A percentile compares a stretch with the other conserved stretches of the same genome.
phyloP scores from a whole-genome alignment of 768 basidiomycete species.

The Exsudoporus frostii region DNA sequence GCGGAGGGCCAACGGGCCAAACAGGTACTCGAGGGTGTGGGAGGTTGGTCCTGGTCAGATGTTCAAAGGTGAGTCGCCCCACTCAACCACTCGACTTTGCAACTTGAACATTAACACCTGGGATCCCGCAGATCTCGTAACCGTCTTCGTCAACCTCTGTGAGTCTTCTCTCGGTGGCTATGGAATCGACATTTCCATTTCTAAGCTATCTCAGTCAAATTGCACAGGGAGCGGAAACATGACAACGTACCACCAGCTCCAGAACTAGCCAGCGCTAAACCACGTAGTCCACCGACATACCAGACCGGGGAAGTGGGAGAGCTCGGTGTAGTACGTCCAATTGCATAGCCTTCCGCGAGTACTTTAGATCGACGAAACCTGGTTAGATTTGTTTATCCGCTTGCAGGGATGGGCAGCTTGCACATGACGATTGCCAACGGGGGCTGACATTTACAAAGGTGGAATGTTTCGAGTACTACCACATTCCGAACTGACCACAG shows the following conservation, averaged over 20 bases:
- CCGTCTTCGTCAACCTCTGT: constrained; percentile 6
- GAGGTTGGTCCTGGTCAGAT: constrained; percentile 6
- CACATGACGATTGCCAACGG: constrained; percentile 20
- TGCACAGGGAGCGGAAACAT: neutral
- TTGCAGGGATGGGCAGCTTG: constrained; percentile 24
- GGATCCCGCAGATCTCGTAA: constrained; percentile 5
- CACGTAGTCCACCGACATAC: constrained; percentile 2
- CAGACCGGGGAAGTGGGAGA: constrained; percentile 7
- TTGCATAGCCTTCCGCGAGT: neutral
- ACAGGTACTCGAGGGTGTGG: constrained; percentile 18
- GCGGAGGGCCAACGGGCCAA: constrained; percentile 10
- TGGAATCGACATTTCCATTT: neutral
- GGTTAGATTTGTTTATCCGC: constrained; percentile 26
- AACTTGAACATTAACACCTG: neutral
- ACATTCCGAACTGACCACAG: neutral
- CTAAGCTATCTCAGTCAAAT: constrained; percentile 3
- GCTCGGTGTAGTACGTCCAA: constrained; percentile 16
- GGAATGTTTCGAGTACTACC: neutral
- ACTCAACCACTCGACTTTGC: neutral
- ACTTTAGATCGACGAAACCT: neutral
- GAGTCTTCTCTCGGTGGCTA: neutral
- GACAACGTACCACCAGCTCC: neutral
- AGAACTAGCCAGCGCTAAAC: constrained; percentile 7
- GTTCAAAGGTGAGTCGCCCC: constrained; percentile 11
- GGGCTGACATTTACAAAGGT: constrained; percentile 28